Base-by-base conservation (phyloP, 371 early-diverging fungal species). In the Apophysomyces variabilis region DNA sequence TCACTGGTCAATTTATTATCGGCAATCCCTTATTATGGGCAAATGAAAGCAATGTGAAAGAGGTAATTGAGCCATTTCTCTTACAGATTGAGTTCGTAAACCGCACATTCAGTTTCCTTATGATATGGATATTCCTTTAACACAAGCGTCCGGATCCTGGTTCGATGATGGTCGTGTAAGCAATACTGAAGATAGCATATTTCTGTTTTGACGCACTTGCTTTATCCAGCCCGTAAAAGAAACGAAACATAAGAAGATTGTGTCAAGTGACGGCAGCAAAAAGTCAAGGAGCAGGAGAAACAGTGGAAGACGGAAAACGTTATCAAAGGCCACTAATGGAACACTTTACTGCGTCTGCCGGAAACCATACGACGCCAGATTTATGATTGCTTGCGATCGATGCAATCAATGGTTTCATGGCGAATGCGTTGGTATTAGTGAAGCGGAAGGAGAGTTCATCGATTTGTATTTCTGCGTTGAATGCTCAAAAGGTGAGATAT, bases 331-430 rank as follows among this genome's bases (percentile, higher is more conserved):
- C 14, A 32, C 18, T 46, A 13, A 44, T 26, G 65, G 67, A 16
- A 64, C 59, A 1, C 67, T 85, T 7, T 87, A 87, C 60, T 89
- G 89, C 61, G 72, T 85, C 41, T 89, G 89, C 62, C 77, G 76
- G 14, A 78, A 78, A 43, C 77, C 78, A 0, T 85, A 88, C 62
- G 84, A 87, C 66, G 71, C 72, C 6, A 71, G 83, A 13, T 89
- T 89, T 58, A 87, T 87, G 87, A 87, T 89, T 71, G 85, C 83
- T 0, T 89, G 89, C 66, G 89, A 89, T 62, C 75, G 77, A 6
- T 89, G 89, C 61, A 86, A 85, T 62, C 83, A 83, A 38, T 89
- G 89, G 89, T 89, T 84, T 65, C 89, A 89, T 64, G 89, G 88
- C 16, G 87, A 86, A 60, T 89, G 89, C 50, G 83, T 89, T 11